Conservation (phyloP, 106 monocot species). For the Triglochin maritima region DNA sequence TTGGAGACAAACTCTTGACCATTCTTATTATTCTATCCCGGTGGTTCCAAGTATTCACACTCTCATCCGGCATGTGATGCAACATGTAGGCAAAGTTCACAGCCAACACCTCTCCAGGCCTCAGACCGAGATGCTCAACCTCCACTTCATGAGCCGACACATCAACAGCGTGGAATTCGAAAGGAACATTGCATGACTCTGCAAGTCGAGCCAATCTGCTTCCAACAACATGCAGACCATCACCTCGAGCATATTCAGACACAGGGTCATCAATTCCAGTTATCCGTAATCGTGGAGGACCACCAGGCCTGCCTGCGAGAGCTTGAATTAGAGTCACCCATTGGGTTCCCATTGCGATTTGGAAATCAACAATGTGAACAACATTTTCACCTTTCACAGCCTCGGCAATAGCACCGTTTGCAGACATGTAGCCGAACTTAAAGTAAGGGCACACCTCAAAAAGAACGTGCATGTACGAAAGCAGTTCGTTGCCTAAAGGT, state of each 20-base stretch:
- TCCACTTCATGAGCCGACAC: conserved; percentile 49
- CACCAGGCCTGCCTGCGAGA: conserved; percentile 66
- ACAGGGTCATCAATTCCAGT: conserved; percentile 79
- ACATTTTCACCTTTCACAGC: conserved; percentile 49
- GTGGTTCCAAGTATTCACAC: conserved; percentile 68
- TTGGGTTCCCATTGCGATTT: conserved; percentile 81
- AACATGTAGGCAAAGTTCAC: conserved; percentile 81
- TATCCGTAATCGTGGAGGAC: conserved; percentile 66
- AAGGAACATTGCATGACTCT: conserved; percentile 43
- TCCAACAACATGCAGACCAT: conserved; percentile 63
- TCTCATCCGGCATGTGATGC: conserved; percentile 88
- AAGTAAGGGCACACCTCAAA: conserved; percentile 88
- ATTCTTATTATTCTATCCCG: conserved; percentile 68
- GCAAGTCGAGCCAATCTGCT: conserved; percentile 44
- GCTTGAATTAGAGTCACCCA: conserved; percentile 87
- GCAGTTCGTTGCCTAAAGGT: conserved; percentile 59
- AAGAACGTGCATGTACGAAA: conserved; percentile 86
- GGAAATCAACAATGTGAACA: conserved; percentile 91
- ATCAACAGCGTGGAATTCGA: conserved; percentile 56
- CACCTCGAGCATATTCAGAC: conserved; percentile 68
- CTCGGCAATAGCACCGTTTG: conserved; percentile 93
- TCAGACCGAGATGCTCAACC: conserved; percentile 31
- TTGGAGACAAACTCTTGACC: conserved; percentile 66
- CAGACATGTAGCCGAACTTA: conserved; percentile 91
- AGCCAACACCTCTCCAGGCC: conserved; percentile 56